Evolutionary conservation across 176 grass and related monocot species (phyloP).

Genomic region (Thinopyrum elongatum): DNA sequence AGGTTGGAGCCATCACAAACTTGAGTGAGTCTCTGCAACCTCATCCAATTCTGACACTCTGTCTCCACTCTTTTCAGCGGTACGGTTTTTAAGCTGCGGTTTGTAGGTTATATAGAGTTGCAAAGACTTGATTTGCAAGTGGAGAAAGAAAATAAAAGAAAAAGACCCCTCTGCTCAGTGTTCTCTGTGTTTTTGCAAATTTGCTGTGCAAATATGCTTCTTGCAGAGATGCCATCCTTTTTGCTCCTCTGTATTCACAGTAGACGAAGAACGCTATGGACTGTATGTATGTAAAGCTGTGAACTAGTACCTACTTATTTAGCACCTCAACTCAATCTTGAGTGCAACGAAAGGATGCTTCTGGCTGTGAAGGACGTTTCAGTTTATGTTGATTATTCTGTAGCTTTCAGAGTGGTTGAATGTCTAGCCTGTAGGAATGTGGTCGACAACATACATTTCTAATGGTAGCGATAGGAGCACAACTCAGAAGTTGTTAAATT

Average conservation of each 20-base stretch:
- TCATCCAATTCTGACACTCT: constrained; percentile 7
- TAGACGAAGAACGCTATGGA: not conserved
- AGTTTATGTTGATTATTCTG: no score
- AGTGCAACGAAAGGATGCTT: not conserved
- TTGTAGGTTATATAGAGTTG: constrained; percentile 6
- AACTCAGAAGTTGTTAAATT: no score
- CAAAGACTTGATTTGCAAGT: not conserved
- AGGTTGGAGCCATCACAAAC: constrained; percentile 20
- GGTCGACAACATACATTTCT: no score
- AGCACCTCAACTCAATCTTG: not conserved
- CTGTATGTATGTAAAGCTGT: constrained; percentile 15
- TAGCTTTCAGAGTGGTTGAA: no score
- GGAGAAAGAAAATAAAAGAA: not conserved
- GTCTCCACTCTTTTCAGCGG: not conserved
- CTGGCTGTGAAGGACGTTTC: not conserved
- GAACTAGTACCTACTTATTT: not conserved
- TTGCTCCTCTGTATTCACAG: not conserved
- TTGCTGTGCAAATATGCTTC: not conserved
- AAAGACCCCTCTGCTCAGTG: not conserved
- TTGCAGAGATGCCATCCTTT: not conserved
- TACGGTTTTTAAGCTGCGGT: not conserved
- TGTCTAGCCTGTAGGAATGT: no score
- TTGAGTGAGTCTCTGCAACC: not conserved
- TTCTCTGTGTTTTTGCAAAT: not conserved
- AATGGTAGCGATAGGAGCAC: no score